These are phyloP conservation scores for Castanea crenata DNA, from an alignment of 306 rosid species.

Conservation along the genomic window DNA sequence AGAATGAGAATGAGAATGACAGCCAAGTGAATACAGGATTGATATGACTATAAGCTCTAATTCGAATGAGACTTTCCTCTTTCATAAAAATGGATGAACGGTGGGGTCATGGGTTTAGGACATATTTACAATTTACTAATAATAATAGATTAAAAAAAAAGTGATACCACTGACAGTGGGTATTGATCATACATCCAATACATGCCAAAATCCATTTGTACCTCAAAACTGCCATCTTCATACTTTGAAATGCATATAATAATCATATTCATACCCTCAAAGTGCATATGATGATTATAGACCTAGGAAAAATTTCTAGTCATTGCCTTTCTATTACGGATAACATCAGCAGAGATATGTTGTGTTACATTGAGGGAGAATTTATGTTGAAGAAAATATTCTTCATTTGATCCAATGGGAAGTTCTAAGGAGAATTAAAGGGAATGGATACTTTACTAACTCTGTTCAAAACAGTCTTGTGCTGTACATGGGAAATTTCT, in stretches of 20 bases:
- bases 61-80: too few species aligned
- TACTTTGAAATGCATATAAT: background rate
- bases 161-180: background rate
- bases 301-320: background rate
- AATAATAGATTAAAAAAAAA: constrained; percentile 1
- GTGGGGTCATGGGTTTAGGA: too few species aligned
- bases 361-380: too few species aligned
- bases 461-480: too few species aligned
- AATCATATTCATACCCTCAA: background rate
- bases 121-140: too few species aligned
- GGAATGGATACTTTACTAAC: too few species aligned
- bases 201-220: background rate
- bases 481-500: too few species aligned
- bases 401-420: too few species aligned
- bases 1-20: background rate
- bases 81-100: too few species aligned
- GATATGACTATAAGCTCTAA: background rate
- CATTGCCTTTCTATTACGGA: background rate
- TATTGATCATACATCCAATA: background rate
- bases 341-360: too few species aligned
- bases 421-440: too few species aligned
- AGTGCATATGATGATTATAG: background rate
- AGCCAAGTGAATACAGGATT: constrained; percentile 3
- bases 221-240: background rate
- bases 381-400: too few species aligned